Evolutionary conservation across 345 rosid genomes (phyloP), one percentile per base, ranked within the genome.

Genomic region (Dipteronia sinensis): DNA sequence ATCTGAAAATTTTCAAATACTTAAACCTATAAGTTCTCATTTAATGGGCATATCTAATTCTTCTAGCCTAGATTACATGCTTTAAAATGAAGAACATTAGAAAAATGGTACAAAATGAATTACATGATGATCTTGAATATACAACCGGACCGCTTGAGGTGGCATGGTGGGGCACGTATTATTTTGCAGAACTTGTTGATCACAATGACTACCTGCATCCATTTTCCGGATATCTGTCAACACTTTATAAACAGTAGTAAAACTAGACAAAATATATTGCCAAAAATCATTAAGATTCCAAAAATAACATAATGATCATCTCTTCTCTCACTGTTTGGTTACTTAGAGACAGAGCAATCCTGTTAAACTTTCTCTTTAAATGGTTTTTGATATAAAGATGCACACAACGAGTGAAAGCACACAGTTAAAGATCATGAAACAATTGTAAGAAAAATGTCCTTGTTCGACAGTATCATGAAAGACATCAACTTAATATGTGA

Each of bases 81-180:
- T 19, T 4, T 42, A 25, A 31, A 62, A 29, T 34, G 0, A 17
- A 29, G 74, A 55, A 71, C 56, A 77, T 34, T 17, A 77, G 17
- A 64, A 67, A 61, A 34, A 84, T 16, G 17, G 25, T 34, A 34
- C 38, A 34, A 34, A 34, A 34, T 34, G 38, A 4, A 34, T 34
- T 87, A 92, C 94, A 87, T 88, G 83, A 65, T 71, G 86, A 71
- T 90, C 94, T 61, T 79, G 84, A 73, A 90, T 79, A 84, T 86
- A 83, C 83, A 92, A 77, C 17, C 84, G 81, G 55, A 90, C 94
- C 10, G 85, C 83, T 71, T 80, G 92, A 79, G 71, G 40, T 62
- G 81, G 70, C 91, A 89, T 86, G 68, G 76, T 76, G 67, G 6
- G 75, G 59, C 77, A 72, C 8, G 69, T 65, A 65, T 80, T 77